Evolutionary conservation across 371 early-diverging fungal species (phyloP), one percentile per base, ranked within the genome.

Genomic region (Encephalitozoon cuniculi): DNA sequence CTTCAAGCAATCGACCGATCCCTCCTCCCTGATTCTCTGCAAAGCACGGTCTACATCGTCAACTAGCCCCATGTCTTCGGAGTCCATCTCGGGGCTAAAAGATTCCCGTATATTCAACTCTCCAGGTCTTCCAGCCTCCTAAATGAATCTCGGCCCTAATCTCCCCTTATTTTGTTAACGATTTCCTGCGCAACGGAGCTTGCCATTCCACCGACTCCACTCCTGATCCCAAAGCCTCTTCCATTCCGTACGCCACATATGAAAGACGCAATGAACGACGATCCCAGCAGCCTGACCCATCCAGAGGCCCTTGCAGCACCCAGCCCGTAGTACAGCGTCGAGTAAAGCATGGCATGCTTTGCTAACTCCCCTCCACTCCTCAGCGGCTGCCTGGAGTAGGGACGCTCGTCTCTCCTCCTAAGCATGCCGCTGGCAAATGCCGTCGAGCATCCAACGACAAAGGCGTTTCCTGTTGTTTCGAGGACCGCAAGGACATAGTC

Each of bases 391-490:
- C 26, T 72, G 11, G 64, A 37, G 21, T 15, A 23, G n/a, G 43
- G 37, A 0, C 49, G 37, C 18, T 46, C 34, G 12, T 7, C 40
- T 15, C 49, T 21, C 1, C 39, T 32, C 28, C 9, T 39, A 32
- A 72, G 12, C 30, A 43, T 28, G 25, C 46, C 63, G 23, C 51
- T 46, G 8, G 43, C 12, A 37, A 72, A 21, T 34, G 51, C 64
- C 37, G 26, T 72, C 18, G 18, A 12, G 18, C 37, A 32, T 12
- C 73, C 64, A 51, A 72, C 39, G 4, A 51, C 12, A 34, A 72
- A 72, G 2, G 64, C 64, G 51, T 53, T 72, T 12, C 73, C 73
- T 2, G 64, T 64, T 51, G 46, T 43, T 51, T 72, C 73, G 21
- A 64, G 51, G 18, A 44, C 8, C 1, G 11, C 28, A 18, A 44